Evolutionary conservation across 2,329 filamentous ascomycete genomes (phyloP).

Genomic region (Penicillium sp.): DNA sequence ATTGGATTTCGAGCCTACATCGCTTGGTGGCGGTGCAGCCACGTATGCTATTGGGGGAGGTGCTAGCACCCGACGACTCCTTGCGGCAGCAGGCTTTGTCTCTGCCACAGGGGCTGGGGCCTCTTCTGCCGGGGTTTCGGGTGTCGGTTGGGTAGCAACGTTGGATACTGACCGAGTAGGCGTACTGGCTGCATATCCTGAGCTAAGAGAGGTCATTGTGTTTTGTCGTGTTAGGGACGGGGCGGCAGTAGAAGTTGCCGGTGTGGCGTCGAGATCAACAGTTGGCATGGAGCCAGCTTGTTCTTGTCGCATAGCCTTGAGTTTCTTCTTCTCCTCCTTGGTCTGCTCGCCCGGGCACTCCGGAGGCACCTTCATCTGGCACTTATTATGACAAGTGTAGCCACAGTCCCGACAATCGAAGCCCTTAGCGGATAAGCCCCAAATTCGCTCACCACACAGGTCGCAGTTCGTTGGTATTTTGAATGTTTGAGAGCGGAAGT

Average conservation of each 20-base stretch:
- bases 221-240: conserved; percentile 72
- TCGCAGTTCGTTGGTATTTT: conserved; percentile 99
- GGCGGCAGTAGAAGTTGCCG: conserved; percentile 52
- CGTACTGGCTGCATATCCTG: conserved; percentile 77
- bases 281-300: conserved; percentile 59
- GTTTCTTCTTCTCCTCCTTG: conserved; percentile 93
- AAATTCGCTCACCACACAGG: conserved; percentile 91
- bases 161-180: conserved; percentile 72
- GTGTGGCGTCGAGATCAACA: conserved; percentile 36
- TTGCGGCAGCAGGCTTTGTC: conserved; percentile 27
- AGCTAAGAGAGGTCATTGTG: conserved; percentile 86
- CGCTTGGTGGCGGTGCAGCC: conserved; percentile 57
- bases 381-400: conserved; percentile 97
- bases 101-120: conserved; percentile 38
- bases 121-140: conserved; percentile 46
- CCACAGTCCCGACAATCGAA: conserved; percentile 95
- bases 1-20: conserved; percentile 34
- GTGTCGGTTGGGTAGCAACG: conserved; percentile 49
- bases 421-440: conserved; percentile 93
- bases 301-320: conserved; percentile 81
- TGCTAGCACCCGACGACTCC: conserved; percentile 73
- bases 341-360: conserved; percentile 90
- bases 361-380: conserved; percentile 96
- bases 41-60: conserved; percentile 82
- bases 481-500: conserved; percentile 98